Evolutionary conservation across 495 filamentous ascomycete genomes (phyloP), one percentile per base, ranked within the genome.

Genomic region (Aspergillus campestris): DNA sequence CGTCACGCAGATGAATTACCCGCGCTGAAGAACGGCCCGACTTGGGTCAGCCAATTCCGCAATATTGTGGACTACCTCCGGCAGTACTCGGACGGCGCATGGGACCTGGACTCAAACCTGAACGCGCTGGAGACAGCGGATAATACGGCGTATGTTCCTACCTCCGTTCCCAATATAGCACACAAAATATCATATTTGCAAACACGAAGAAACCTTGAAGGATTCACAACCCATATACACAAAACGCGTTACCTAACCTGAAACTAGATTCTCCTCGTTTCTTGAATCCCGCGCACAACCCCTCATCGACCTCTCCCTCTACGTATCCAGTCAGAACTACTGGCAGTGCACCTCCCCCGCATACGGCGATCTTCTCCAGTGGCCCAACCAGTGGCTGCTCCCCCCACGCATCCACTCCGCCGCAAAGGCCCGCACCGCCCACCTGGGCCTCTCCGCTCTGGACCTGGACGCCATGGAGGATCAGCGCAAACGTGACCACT

Each of bases 251-350:
- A 24, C 4, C 18, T 24, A 24, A 24, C 18, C 31, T 39, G 34
- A 44, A 12, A 50, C 7, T 47, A 78, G 74, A 7, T 78, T 74
- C 59, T 69, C 70, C 48, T 73, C 84, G 45, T 86, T 84, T 59
- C 53, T 89, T 46, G 71, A 75, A 55, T 71, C 77, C 27, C 78
- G 79, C 51, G 82, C 76, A 35, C 71, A 79, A 52, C 71, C 78
- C 14, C 79, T 94, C 43, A 51, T 92, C 52, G 80, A 86, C 50
- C 79, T 91, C 53, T 89, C 79, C 42, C 82, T 98, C 52, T 97
- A 92, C 66, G 81, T 89, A 57, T 92, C 87, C 33, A 83, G 81
- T 50, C 77, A 83, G 47, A 96, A 95, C 66, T 98, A 89, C 72
- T 71, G 75, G 47, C 56, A 64, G 38, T 60, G 71, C 32, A 94